Conservation (phyloP, 345 rosid species). For the Pistacia integerrima region DNA sequence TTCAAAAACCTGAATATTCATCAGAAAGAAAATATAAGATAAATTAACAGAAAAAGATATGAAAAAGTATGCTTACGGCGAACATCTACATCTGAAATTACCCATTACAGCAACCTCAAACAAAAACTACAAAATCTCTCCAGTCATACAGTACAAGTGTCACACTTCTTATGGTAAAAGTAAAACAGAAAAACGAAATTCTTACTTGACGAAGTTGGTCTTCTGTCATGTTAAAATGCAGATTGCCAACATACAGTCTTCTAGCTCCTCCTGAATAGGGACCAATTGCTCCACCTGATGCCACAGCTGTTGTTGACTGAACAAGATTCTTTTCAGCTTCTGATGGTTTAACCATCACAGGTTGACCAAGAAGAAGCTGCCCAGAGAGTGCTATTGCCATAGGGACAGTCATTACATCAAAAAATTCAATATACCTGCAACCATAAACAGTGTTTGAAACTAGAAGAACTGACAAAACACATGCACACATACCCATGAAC, state of each 20-base stretch:
- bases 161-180: not conserved
- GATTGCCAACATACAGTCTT: slow-evolving; percentile 91
- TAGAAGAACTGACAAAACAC: slow-evolving; percentile 2
- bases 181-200: not conserved
- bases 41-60: not conserved
- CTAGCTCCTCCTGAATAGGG: slow-evolving; percentile 89
- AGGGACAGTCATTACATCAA: slow-evolving; percentile 98
- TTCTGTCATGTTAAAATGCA: slow-evolving; percentile 83
- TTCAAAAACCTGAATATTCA: slow-evolving; percentile 77
- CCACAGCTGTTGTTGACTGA: slow-evolving; percentile 79
- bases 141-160: not conserved
- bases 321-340: slow-evolving; percentile 99
- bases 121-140: not conserved
- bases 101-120: not conserved
- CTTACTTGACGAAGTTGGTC: slow-evolving; percentile 88
- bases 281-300: slow-evolving; percentile 61
- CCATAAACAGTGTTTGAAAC: slow-evolving; percentile 9
- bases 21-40: slow-evolving; percentile 6
- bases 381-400: slow-evolving; percentile 99
- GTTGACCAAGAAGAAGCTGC: slow-evolving; percentile 91
- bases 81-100: not conserved
- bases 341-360: slow-evolving; percentile 98
- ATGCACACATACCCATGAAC: not conserved
- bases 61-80: not conserved
- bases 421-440: slow-evolving; percentile 86